phyloP scores from a whole-genome alignment of 2,329 filamentous ascomycete genomes.

The Xylariaceae sp. region DNA sequence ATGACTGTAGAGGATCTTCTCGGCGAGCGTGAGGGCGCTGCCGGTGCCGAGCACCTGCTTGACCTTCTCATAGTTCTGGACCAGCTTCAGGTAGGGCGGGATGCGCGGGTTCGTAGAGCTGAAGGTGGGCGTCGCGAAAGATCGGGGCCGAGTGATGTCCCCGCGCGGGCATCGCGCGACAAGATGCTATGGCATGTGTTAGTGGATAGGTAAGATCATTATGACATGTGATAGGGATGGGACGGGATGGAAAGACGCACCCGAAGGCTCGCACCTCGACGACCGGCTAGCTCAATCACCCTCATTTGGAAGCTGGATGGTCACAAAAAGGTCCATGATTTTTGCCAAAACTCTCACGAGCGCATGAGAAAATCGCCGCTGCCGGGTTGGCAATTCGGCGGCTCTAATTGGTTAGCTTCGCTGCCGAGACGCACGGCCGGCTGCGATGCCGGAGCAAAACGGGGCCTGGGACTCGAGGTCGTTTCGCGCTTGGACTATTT shows the following conservation, averaged over 20 bases:
- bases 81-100: constrained; percentile 64
- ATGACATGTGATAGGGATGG: not conserved
- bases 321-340: not conserved
- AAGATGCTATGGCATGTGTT: constrained; percentile 22
- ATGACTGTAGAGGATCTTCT: constrained; percentile 98
- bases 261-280: constrained; percentile 29
- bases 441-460: constrained; percentile 19
- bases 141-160: constrained; percentile 25
- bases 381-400: constrained; percentile 20
- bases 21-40: constrained; percentile 73
- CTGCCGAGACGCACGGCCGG: not conserved
- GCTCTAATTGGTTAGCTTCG: constrained; percentile 23
- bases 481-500: not conserved
- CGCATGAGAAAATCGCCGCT: constrained; percentile 19
- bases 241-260: constrained; percentile 18
- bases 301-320: constrained; percentile 31
- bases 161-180: constrained; percentile 23
- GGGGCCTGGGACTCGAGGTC: not conserved
- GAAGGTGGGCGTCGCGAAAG: constrained; percentile 33
- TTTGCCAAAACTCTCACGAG: not conserved
- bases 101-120: constrained; percentile 44
- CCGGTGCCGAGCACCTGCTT: constrained; percentile 47
- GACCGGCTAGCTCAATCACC: constrained; percentile 31
- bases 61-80: constrained; percentile 57
- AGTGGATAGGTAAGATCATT: not conserved